Base-by-base conservation (phyloP, 495 filamentous ascomycete species). In the Bathelium albidoporum region DNA sequence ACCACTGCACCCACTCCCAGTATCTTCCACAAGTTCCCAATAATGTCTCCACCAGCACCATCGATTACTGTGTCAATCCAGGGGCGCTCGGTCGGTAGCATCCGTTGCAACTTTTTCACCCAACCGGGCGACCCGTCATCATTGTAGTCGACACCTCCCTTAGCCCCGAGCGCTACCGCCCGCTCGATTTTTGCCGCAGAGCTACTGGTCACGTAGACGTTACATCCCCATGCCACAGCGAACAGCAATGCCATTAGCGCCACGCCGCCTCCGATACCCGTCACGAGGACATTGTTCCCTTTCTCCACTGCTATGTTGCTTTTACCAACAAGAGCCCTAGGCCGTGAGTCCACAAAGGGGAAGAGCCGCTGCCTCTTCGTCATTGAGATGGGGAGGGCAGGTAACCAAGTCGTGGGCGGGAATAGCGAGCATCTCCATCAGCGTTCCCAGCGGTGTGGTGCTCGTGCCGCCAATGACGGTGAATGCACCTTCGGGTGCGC, bases 301-400 rank as follows among this genome's bases (percentile, higher is more conserved):
- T 67, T 64, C 69, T 66, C 68, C n/a, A n/a, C n/a, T 68, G 72
- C 75, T 62, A 73, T 72, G 22, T 65, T 67, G 1, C 60, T 63
- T 69, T 77, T 97, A 1, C 79, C 86, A 20, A 91, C 81, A 59
- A 91, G 75, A 0, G 92, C 91, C 32, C 88, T 89, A 97, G 9
- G 79, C 92, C 16, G 92, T 97, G 66, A 95, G 70, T 0, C 90
- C 92, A 0, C 86, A 87, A 32, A 95, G 72, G 0, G 91, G 91
- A 32, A 96, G 68, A 12, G 89, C 89, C 0, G 91, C 91, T 0
- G 87, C 89, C 74, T 95, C 89, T 0, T 78, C 79, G 60, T 85
- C 74, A 0, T 74, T 79, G 10, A 96, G 75, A 74, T 95, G 89
- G 59, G 70, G 78, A 1, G 91, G 91, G 12, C 84, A 85, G 62